These are phyloP conservation scores for Trichosanthes truncata DNA, from an alignment of 306 rosid genomes.

Conservation along the genomic window DNA sequence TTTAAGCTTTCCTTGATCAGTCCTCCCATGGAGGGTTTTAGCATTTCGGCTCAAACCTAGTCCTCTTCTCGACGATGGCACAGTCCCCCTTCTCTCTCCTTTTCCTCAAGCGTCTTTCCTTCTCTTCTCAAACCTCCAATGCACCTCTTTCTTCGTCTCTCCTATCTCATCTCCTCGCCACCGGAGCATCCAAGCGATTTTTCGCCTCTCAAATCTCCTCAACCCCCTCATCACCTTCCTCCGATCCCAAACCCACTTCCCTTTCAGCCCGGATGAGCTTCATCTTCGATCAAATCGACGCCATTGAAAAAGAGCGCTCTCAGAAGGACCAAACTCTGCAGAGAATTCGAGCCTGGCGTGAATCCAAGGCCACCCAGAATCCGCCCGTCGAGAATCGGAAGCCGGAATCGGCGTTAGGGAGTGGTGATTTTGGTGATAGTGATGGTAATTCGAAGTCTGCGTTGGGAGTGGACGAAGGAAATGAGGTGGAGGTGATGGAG, in stretches of 20 bases:
- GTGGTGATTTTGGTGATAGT: too few species aligned
- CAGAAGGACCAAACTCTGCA: constrained; percentile 80
- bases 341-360: constrained; percentile 82
- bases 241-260: constrained; percentile 40
- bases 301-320: constrained; percentile 72
- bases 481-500: constrained; percentile 1
- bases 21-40: constrained; percentile 20
- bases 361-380: constrained; percentile 32
- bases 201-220: constrained; percentile 38
- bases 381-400: constrained; percentile 8
- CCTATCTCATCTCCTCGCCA: constrained; percentile 14
- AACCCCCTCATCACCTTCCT: constrained; percentile 21
- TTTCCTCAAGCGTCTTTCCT: constrained; percentile 45
- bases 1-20: constrained; percentile 17
- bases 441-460: background rate
- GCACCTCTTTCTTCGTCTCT: constrained; percentile 11
- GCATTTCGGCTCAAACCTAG: constrained; percentile 12
- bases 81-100: constrained; percentile 52
- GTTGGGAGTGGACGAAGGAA: background rate
- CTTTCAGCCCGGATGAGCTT: constrained; percentile 83
- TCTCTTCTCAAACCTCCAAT: constrained; percentile 25
- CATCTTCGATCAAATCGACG: constrained; percentile 89
- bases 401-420: constrained; percentile 11
- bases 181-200: constrained; percentile 22
- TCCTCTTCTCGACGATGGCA: constrained; percentile 27